Evolutionary conservation across 805 yeast genomes (phyloP).

Genomic region (Hanseniaspora mollemarum): DNA sequence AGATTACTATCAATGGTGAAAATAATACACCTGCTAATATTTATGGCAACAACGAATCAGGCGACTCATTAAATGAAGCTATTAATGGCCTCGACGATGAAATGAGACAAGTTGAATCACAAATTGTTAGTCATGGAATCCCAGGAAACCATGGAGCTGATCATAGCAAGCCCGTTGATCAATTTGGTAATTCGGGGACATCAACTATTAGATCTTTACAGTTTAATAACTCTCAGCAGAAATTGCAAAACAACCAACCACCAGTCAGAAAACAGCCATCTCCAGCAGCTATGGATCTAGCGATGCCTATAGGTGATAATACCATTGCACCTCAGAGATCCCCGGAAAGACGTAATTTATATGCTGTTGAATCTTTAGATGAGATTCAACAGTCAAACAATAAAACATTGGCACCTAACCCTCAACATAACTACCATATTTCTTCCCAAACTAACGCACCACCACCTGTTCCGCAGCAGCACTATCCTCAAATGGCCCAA

Average conservation of each 20-base stretch:
- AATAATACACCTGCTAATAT: not conserved
- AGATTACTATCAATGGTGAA: conserved; percentile 12
- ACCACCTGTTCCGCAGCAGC: not conserved
- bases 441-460: too few species aligned
- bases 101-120: conserved; percentile 6
- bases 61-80: conserved; percentile 5
- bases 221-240: not conserved
- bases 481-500: not conserved
- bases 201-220: conserved; percentile 10
- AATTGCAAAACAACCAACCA: not conserved
- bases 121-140: not conserved
- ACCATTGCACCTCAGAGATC: conserved; percentile 9
- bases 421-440: too few species aligned
- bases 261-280: not conserved
- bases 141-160: not conserved
- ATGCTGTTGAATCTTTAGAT: not conserved
- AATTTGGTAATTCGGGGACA: not conserved
- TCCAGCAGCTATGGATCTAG: not conserved
- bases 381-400: not conserved
- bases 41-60: not conserved
- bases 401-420: too few species aligned
- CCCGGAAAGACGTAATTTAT: not conserved
- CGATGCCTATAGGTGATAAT: not conserved
- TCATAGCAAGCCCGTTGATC: not conserved
- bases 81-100: conserved; percentile 10